Percentiles rank a stretch among this genome's conserved stretches.
Evolutionary conservation across 331 rosid species (phyloP).

Genomic region (Pyrus hybrid): DNA sequence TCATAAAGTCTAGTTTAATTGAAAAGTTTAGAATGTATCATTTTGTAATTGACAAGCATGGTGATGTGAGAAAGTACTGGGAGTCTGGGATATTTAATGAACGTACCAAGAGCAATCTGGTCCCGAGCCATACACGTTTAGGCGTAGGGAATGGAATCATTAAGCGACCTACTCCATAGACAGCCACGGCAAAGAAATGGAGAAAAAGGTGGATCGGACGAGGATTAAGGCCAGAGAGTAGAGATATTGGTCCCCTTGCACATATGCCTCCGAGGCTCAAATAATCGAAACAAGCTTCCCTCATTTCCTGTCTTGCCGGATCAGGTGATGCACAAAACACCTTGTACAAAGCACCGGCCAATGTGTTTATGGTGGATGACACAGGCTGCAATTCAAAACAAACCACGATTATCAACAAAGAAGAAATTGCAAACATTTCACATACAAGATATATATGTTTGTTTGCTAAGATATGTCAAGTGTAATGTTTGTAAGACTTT

Average conservation of each 20-base stretch:
- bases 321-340: conserved; percentile 66
- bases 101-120: conserved; percentile 48
- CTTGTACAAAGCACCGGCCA: conserved; percentile 1
- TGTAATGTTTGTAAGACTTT: background rate
- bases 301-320: conserved; percentile 58
- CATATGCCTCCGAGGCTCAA: conserved; percentile 75
- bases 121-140: conserved; percentile 47
- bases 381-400: conserved; percentile 45
- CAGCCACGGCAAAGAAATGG: conserved; percentile 63
- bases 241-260: conserved; percentile 59
- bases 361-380: conserved; percentile 78
- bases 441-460: background rate
- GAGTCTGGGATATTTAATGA: background rate
- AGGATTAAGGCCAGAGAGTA: conserved; percentile 75
- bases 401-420: background rate
- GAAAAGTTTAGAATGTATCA: background rate
- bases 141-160: conserved; percentile 57
- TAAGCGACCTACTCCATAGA: conserved; percentile 65
- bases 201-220: conserved; percentile 52
- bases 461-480: background rate
- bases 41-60: background rate
- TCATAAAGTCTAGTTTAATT: background rate
- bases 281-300: conserved; percentile 68
- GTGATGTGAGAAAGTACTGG: background rate
- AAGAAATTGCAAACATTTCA: background rate